Evolutionary conservation across 1,284 basidiomycete genomes (phyloP), one percentile per base, ranked within the genome.

Genomic region (Sphagnurus paluster): DNA sequence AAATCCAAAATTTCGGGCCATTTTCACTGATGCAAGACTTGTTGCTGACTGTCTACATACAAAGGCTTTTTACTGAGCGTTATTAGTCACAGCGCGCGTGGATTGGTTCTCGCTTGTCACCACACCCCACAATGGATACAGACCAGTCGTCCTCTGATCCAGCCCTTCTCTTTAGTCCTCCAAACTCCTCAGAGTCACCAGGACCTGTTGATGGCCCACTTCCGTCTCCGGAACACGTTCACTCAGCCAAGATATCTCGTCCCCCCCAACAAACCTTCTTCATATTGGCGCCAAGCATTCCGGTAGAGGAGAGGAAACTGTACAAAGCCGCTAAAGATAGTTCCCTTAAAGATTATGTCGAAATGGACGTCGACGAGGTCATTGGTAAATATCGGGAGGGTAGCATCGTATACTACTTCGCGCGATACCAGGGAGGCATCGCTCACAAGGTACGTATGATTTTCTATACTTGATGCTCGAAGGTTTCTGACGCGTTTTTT

Each of bases 331-430:
- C 62, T 5, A 56, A 60, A n/a, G 62, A 67, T 24, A 61, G 57
- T 33, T 62, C 67, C 30, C 63, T 70, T 5, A 50, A 62, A 35
- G 59, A 63, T 5, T 62, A 68, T 30, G 49, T 61, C 1, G 64
- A 70, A 25, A 55, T 69, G 33, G 52, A 56, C 17, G 57, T 79
- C 5, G 72, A 79, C 49, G 68, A 76, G 49, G 65, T 89, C 19
- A 71, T 86, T 47, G 85, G 84, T 9, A 82, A 86, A 57, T 75
- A 76, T 52, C 49, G 49, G 5, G 63, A 74, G 2, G 64, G 60
- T 4, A 54, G 55, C 16, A 59, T 60, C 17, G 60, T 68, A 13
- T 84, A 73, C 60, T 87, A 83, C 60, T 89, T 75, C 64, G 84
- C 77, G 35, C 74, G 77, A 33, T 76, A 73, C 52, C 62, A 66